Conservation (phyloP, 1,284 basidiomycete species). For the Porodaedalea pini region DNA sequence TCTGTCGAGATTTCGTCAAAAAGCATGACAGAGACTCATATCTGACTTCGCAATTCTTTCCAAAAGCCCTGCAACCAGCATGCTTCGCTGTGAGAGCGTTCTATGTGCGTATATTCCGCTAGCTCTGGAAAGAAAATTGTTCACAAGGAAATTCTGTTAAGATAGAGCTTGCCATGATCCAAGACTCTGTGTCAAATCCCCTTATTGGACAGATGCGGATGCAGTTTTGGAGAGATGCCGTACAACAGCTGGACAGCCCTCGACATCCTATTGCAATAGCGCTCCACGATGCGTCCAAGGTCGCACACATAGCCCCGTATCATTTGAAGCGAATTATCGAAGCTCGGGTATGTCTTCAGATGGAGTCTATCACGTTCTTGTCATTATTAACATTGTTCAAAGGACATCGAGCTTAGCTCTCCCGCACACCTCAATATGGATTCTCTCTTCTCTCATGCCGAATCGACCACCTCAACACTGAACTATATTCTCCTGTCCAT, state of each 20-base stretch:
- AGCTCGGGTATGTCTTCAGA: constrained; percentile 59
- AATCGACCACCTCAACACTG: constrained; percentile 77
- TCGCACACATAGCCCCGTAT: constrained; percentile 58
- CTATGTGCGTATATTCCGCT: constrained; percentile 54
- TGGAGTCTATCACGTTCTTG: constrained; percentile 12
- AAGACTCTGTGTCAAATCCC: constrained; percentile 75
- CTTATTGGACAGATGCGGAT: constrained; percentile 85
- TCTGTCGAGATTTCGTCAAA: constrained; percentile 66
- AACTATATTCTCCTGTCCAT: constrained; percentile 78
- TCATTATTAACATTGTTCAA: constrained; percentile 21
- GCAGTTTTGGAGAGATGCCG: constrained; percentile 90
- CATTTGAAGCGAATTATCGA: constrained; percentile 85
- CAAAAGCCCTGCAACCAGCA: constrained; percentile 56
- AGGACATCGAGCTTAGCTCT: constrained; percentile 74
- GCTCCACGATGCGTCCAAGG: constrained; percentile 56
- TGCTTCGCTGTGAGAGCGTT: constrained; percentile 86
- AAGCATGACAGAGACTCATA: constrained; percentile 82
- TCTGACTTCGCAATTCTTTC: constrained; percentile 76
- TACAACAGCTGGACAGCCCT: constrained; percentile 69
- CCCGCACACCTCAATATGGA: constrained; percentile 70
- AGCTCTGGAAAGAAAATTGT: background rate
- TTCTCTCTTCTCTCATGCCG: constrained; percentile 66
- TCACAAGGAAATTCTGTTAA: constrained; percentile 32
- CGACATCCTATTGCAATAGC: constrained; percentile 82
- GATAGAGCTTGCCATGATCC: constrained; percentile 82